A percentile compares a stretch with the other conserved stretches of the same genome.
These are phyloP conservation scores for Penicillium turbatum DNA, from an alignment of 495 filamentous ascomycete genomes.

Conservation along the genomic window DNA sequence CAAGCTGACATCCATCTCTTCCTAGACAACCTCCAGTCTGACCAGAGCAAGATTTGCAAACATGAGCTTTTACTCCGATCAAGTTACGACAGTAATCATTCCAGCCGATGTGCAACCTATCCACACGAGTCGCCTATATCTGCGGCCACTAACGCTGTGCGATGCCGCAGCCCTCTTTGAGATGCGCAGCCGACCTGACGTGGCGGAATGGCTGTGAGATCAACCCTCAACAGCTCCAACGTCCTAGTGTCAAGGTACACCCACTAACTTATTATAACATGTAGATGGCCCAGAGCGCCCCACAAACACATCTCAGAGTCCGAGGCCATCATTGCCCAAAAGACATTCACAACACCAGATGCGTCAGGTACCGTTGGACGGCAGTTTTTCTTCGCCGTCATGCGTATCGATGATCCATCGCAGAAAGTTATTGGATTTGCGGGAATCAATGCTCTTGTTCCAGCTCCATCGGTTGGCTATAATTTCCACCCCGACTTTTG, in stretches of 20 bases:
- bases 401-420: slow-evolving; percentile 11
- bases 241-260: background rate
- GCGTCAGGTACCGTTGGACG: slow-evolving; percentile 21
- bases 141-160: slow-evolving; percentile 14
- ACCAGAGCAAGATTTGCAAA: background rate
- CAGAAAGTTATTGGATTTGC: slow-evolving; percentile 20
- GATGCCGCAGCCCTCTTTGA: slow-evolving; percentile 23
- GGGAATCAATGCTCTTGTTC: slow-evolving; percentile 22
- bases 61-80: slow-evolving; percentile 13
- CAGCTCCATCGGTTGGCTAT: slow-evolving; percentile 27
- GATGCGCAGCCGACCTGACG: slow-evolving; percentile 21
- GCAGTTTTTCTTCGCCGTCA: slow-evolving; percentile 22
- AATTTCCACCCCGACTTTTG: slow-evolving; percentile 25
- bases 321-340: slow-evolving; percentile 14
- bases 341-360: slow-evolving; percentile 24
- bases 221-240: background rate
- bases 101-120: slow-evolving; percentile 11
- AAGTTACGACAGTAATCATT: slow-evolving; percentile 16
- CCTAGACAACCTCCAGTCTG: background rate
- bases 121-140: slow-evolving; percentile 17
- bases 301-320: slow-evolving; percentile 20
- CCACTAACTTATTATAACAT: background rate
- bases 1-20: too few species aligned
- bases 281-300: slow-evolving; percentile 20
- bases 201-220: slow-evolving; percentile 29